phyloP scores from a whole-genome alignment of 2,329 filamentous ascomycete species.

The Chaetoscypha palmicola region DNA sequence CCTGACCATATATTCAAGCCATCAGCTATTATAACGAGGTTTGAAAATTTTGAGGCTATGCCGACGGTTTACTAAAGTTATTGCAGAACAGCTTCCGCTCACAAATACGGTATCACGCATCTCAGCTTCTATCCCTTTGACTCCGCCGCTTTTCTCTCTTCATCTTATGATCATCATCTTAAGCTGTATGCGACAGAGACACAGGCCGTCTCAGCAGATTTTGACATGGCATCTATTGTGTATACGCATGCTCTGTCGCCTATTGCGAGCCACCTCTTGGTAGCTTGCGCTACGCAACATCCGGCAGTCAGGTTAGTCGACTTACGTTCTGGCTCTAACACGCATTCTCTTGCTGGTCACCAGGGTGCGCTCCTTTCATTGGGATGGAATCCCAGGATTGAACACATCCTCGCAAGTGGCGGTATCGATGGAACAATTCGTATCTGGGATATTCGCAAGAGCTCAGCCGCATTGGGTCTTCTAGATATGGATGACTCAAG shows the following conservation, averaged over 20 bases:
- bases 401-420: slow-evolving; percentile 75
- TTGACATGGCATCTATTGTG: slow-evolving; percentile 60
- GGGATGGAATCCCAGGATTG: slow-evolving; percentile 74
- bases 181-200: slow-evolving; percentile 67
- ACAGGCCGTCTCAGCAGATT: slow-evolving; percentile 55
- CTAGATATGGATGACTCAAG: slow-evolving; percentile 79
- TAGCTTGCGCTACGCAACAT: slow-evolving; percentile 83
- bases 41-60: neutral
- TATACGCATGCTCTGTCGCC: slow-evolving; percentile 75
- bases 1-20: slow-evolving; percentile 46
- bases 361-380: slow-evolving; percentile 60
- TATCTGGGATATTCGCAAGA: slow-evolving; percentile 81
- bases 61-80: slow-evolving; percentile 3
- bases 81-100: slow-evolving; percentile 32
- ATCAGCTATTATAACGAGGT: slow-evolving; percentile 43
- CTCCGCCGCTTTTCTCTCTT: slow-evolving; percentile 65
- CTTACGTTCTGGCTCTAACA: slow-evolving; percentile 70
- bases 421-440: slow-evolving; percentile 78
- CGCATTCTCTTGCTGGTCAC: slow-evolving; percentile 64
- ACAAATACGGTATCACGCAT: slow-evolving; percentile 68
- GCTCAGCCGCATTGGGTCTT: slow-evolving; percentile 66
- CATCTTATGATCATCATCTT: slow-evolving; percentile 69
- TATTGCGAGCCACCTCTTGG: slow-evolving; percentile 64
- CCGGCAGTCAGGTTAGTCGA: slow-evolving; percentile 80
- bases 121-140: slow-evolving; percentile 76